phyloP scores from a whole-genome alignment of 2,329 filamentous ascomycete genomes.

The Monosporascus sp. region DNA sequence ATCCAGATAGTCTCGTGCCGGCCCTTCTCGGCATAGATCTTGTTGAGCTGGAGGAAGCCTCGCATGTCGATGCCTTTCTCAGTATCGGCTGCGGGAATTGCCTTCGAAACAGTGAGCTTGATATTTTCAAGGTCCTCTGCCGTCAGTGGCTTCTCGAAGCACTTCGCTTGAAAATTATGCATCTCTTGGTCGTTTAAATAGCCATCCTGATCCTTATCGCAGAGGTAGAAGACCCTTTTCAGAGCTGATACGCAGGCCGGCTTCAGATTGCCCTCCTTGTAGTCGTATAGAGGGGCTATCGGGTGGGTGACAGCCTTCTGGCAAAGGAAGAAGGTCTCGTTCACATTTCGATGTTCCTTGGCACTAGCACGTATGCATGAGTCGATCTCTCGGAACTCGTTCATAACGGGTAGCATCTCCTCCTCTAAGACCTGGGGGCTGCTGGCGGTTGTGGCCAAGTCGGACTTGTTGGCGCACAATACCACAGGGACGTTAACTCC shows the following conservation, averaged over 20 bases:
- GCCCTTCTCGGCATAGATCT: conserved; percentile 94
- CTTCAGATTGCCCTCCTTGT: conserved; percentile 85
- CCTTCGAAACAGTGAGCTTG: conserved; percentile 76
- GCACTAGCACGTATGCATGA: conserved; percentile 95
- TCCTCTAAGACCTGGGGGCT: conserved; percentile 87
- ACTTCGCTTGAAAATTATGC: conserved; percentile 82
- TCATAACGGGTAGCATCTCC: conserved; percentile 97
- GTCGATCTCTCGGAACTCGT: conserved; percentile 97
- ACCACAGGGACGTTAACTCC: conserved; percentile 99
- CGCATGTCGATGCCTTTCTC: conserved; percentile 71
- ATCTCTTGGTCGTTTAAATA: conserved; percentile 88
- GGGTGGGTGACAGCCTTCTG: conserved; percentile 98
- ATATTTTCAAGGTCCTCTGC: conserved; percentile 83
- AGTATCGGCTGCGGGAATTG: conserved; percentile 56
- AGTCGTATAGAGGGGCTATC: conserved; percentile 92
- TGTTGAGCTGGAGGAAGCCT: conserved; percentile 88
- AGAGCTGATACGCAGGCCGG: conserved; percentile 82
- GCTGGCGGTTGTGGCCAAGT: conserved; percentile 68
- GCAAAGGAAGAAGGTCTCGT: conserved; percentile 95
- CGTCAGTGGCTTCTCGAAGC: conserved; percentile 82
- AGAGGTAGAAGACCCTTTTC: conserved; percentile 88
- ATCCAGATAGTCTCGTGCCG: conserved; percentile 98
- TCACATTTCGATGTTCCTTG: conserved; percentile 86
- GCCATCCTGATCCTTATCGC: conserved; percentile 93
- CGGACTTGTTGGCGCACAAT: conserved; percentile 95